Base-by-base conservation (phyloP, 306 rosid genomes). In the Comarum palustre region DNA sequence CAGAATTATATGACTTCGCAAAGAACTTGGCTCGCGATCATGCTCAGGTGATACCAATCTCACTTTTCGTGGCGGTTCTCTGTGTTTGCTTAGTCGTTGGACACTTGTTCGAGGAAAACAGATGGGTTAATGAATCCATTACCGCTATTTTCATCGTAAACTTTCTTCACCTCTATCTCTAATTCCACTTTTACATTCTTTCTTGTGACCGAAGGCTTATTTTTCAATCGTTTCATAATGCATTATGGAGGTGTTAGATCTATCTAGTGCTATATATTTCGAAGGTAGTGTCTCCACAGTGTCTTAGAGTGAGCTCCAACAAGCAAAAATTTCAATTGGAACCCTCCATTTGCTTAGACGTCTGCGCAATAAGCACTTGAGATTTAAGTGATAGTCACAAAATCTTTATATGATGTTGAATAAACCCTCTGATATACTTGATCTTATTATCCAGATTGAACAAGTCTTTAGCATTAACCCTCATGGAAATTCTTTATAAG, bases 121-220 rank as follows among this genome's bases (percentile, higher is more conserved):
- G 91, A 45, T 94, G 98, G 95, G 79, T 94, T 43, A 94, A 94
- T 72, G 97, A 94, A 73, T 94, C 97, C 63, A 89, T 94, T 68
- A 83, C 87, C 7, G 96, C 98, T 86, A 91, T 94, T 85, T 10
- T 89, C 75, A 65, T 86, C 10, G 98, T 94, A 75, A 50, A 39
- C 42, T 16, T 24, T 65, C 73, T 62, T 15, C 38, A 3, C 46
- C 20, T 32, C 7, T n/a, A 3, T 46, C 31, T 63, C 19, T 54
- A 15, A 13, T 17, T 58, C 6, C 45, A 7, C 29, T 24, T 10
- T 29, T 3, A 9, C 17, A 10, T 55, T 55, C 13, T 52, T 13
- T 20, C 16, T 11, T 25, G 14, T 55, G n/a, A n/a, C n/a, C n/a
- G 15, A 11, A 55, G 17, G 6, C 12, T 52, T 57, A 11, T 57